Base-by-base conservation (phyloP, 805 yeast genomes). In the Sporopachydermia lactativora region DNA sequence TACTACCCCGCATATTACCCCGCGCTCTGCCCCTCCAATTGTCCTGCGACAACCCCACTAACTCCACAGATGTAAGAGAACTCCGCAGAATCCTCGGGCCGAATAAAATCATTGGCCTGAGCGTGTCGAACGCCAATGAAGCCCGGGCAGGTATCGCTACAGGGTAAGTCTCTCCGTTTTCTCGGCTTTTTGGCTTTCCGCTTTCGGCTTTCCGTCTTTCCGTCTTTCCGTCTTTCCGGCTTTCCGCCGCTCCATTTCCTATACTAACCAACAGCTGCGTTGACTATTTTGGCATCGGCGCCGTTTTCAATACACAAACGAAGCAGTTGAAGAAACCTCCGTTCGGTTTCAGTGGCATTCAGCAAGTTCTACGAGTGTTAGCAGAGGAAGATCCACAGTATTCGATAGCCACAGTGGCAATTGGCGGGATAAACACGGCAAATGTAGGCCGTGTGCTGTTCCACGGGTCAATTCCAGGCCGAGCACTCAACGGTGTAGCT, bases 261-360 rank as follows among this genome's bases (percentile, higher is more conserved):
- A 45, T 14, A 4, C 36, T 18, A 14, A 35, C 14, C 31, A 35
- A 51, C 57, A 60, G 60, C 59, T 17, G 54, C 57, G 73, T 78
- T 3, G 95, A 86, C 55, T 86, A 86, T 53, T 73, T 86, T 41
- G 96, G 96, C 0, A 67, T 86, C 44, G 89, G 96, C 3, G 75
- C 89, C 4, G 71, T 82, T 3, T 88, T 70, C 53, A 72, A 73
- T 13, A 86, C 96, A 0, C 50, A 55, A 5, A 86, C 96, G 1
- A 86, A 86, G 53, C 70, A 67, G 49, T 59, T 75, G 18, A 65
- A 65, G 38, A 67, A 68, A 40, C 46, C 55, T 2, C 81, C 81
- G 6, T 71, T 81, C 50, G 95, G 95, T 0, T 73, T 82, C 1
- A 63, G 66, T 19, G 94, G 94, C 2, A 68, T 76, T 3, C 64